These are phyloP conservation scores for Plenodomus biglobosus DNA, from an alignment of 2,329 filamentous ascomycete species.

Conservation along the genomic window DNA sequence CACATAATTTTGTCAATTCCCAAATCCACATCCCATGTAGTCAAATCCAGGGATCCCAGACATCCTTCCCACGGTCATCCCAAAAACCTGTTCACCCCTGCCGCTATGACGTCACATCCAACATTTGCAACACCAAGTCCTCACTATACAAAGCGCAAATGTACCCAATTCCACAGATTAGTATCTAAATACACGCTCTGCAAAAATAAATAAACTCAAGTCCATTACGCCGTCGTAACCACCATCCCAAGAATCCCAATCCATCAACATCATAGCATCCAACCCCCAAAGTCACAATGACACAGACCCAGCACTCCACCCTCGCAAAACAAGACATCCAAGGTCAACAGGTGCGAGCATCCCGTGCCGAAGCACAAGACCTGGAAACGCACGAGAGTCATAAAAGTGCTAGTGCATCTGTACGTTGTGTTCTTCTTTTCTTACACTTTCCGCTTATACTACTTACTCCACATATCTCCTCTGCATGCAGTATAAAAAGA, in stretches of 20 bases:
- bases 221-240: too few relatives aligned
- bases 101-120: constrained; percentile 7
- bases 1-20: background rate
- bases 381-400: constrained; percentile 35
- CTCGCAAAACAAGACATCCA: constrained; percentile 16
- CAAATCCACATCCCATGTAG: background rate
- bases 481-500: too few relatives aligned
- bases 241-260: background rate
- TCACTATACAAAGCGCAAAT: background rate
- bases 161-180: background rate
- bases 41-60: background rate
- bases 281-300: background rate
- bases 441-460: background rate
- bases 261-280: background rate
- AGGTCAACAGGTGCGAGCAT: constrained; percentile 6
- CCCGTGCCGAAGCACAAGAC: constrained; percentile 8
- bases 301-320: background rate
- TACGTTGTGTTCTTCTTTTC: constrained; percentile 9
- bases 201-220: too few relatives aligned
- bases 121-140: background rate
- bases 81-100: constrained; percentile 6
- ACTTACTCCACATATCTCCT: background rate
- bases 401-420: constrained; percentile 36
- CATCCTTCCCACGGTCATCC: background rate
- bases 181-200: too few relatives aligned